phyloP scores from a whole-genome alignment of 495 filamentous ascomycete genomes.

The Gamarada debralockiae region DNA sequence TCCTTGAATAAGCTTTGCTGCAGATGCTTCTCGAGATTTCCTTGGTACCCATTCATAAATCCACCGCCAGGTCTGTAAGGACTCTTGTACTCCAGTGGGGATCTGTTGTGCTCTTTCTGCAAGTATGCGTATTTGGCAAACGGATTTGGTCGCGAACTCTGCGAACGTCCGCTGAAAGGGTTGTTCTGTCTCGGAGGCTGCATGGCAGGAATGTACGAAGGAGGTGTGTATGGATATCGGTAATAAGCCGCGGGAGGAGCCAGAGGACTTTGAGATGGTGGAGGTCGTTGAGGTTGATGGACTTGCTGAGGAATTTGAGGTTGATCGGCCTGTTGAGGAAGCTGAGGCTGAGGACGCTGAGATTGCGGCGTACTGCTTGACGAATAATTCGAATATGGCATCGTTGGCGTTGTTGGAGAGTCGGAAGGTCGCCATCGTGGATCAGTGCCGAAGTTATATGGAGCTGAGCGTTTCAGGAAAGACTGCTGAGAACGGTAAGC shows the following conservation, averaged over 20 bases:
- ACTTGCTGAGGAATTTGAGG: background rate
- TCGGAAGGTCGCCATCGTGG: constrained; percentile 10
- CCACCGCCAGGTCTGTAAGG: constrained; percentile 50
- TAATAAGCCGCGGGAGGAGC: constrained; percentile 2
- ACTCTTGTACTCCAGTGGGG: constrained; percentile 35
- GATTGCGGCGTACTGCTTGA: background rate
- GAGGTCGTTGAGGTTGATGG: background rate
- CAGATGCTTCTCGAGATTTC: constrained; percentile 39
- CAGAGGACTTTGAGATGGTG: background rate
- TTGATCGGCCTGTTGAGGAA: background rate
- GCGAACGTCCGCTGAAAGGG: constrained; percentile 7
- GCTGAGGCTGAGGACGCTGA: background rate
- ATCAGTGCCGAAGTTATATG: constrained; percentile 18
- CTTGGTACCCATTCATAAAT: constrained; percentile 54
- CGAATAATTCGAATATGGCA: background rate
- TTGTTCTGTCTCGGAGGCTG: background rate
- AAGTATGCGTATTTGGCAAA: constrained; percentile 44
- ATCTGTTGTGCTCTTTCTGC: constrained; percentile 46
- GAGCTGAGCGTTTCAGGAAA: constrained; percentile 28
- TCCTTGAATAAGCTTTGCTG: constrained; percentile 19
- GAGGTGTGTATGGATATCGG: background rate
- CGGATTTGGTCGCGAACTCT: constrained; percentile 19
- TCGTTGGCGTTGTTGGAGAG: background rate
- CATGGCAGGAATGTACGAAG: background rate
- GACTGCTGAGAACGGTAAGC: constrained; percentile 36